These are phyloP conservation scores for Zychaea mexicana DNA, from an alignment of 371 early-diverging fungal genomes.

Conservation along the genomic window DNA sequence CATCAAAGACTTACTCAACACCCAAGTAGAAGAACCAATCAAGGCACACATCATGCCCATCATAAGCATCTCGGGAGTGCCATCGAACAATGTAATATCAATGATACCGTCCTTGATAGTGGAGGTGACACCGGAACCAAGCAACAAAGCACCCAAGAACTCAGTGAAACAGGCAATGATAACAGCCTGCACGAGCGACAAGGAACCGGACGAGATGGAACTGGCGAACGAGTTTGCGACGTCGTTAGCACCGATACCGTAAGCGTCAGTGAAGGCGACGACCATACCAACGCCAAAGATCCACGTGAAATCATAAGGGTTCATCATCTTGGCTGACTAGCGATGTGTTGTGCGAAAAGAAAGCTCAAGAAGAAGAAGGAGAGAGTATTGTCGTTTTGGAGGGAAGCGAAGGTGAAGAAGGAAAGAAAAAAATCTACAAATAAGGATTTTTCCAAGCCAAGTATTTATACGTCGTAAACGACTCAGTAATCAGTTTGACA, in stretches of 20 bases:
- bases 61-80: slow-evolving; percentile 78
- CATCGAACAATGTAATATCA: slow-evolving; percentile 44
- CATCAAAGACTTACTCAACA: slow-evolving; percentile 20
- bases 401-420: background rate
- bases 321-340: slow-evolving; percentile 42
- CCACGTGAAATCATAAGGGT: slow-evolving; percentile 69
- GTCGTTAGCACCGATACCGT: slow-evolving; percentile 86
- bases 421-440: background rate
- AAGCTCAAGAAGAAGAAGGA: slow-evolving; percentile 2
- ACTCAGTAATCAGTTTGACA: background rate
- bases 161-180: slow-evolving; percentile 85
- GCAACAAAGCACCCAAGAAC: slow-evolving; percentile 80
- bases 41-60: slow-evolving; percentile 83
- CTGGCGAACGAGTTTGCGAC: slow-evolving; percentile 90
- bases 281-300: slow-evolving; percentile 75
- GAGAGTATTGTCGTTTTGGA: too few relatives aligned
- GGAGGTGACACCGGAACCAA: slow-evolving; percentile 75
- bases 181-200: slow-evolving; percentile 74
- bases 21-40: slow-evolving; percentile 76
- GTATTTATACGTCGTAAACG: background rate
- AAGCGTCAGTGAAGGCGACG: slow-evolving; percentile 67
- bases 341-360: background rate
- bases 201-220: slow-evolving; percentile 81
- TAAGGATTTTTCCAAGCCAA: background rate
- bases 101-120: slow-evolving; percentile 84